Percentiles rank a stretch among this genome's conserved stretches.
These are phyloP conservation scores for Aspergillus leporis DNA, from an alignment of 495 filamentous ascomycete genomes.

Conservation along the genomic window DNA sequence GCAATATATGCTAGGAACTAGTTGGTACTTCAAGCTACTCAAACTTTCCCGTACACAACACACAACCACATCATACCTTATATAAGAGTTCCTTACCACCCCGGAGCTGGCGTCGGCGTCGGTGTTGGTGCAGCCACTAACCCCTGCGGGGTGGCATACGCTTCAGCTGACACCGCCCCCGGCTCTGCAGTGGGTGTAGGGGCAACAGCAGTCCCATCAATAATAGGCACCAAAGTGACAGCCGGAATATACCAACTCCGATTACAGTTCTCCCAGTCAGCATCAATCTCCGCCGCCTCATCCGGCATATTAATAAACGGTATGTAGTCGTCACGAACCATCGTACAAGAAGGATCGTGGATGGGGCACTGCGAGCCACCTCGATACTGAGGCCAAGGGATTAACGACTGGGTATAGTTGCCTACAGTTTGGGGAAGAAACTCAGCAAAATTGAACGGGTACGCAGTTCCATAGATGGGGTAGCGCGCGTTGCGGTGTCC, in stretches of 20 bases:
- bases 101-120: neutral
- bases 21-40: no score
- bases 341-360: constrained; percentile 17
- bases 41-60: no score
- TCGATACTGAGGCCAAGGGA: constrained; percentile 27
- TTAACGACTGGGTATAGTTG: constrained; percentile 20
- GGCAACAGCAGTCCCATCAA: neutral
- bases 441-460: constrained; percentile 30
- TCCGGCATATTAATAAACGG: constrained; percentile 13
- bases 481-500: constrained; percentile 27
- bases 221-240: constrained; percentile 20
- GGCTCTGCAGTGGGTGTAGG: neutral
- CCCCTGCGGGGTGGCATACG: neutral
- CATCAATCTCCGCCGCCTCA: constrained; percentile 17
- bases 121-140: neutral
- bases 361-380: constrained; percentile 26
- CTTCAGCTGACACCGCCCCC: neutral
- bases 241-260: constrained; percentile 21
- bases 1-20: no score
- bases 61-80: no score
- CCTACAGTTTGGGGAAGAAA: constrained; percentile 22
- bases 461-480: constrained; percentile 20
- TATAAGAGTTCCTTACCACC: neutral
- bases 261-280: constrained; percentile 16
- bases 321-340: constrained; percentile 26